Percentiles rank a stretch among this genome's conserved stretches.
phyloP scores from a whole-genome alignment of 768 basidiomycete species.

The Candolleomyces eurysporus region DNA sequence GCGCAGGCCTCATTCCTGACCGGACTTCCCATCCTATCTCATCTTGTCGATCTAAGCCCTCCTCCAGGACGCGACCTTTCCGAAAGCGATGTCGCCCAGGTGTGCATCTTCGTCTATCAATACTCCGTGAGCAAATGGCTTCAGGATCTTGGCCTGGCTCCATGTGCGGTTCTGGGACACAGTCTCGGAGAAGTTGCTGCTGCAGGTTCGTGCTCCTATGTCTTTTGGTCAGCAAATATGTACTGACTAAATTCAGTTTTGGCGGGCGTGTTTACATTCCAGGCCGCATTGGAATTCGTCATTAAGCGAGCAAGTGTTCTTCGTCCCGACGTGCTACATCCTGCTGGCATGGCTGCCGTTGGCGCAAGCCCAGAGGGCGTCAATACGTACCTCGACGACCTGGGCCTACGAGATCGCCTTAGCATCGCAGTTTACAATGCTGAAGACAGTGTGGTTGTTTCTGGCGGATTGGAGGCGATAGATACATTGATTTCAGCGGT shows the following conservation, averaged over 20 bases:
- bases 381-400: slow-evolving; percentile 18
- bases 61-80: slow-evolving; percentile 23
- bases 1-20: slow-evolving; percentile 23
- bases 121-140: slow-evolving; percentile 31
- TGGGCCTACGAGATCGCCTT: slow-evolving; percentile 20
- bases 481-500: slow-evolving; percentile 23
- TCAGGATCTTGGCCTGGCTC: slow-evolving; percentile 23
- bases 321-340: slow-evolving; percentile 22
- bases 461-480: slow-evolving; percentile 26
- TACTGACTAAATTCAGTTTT: slow-evolving; percentile 18
- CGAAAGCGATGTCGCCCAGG: slow-evolving; percentile 30
- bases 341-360: slow-evolving; percentile 33
- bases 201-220: slow-evolving; percentile 22
- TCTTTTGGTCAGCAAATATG: neutral
- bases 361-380: slow-evolving; percentile 23
- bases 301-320: slow-evolving; percentile 27
- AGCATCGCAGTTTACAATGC: slow-evolving; percentile 30
- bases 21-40: slow-evolving; percentile 26
- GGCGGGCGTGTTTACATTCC: slow-evolving; percentile 26
- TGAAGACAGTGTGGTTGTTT: slow-evolving; percentile 24
- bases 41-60: slow-evolving; percentile 24
- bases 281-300: slow-evolving; percentile 28
- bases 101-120: slow-evolving; percentile 37
- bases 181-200: slow-evolving; percentile 37
- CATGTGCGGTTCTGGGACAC: slow-evolving; percentile 33